Evolutionary conservation across 768 basidiomycete species (phyloP).

Genomic region (Rickenella mellea): DNA sequence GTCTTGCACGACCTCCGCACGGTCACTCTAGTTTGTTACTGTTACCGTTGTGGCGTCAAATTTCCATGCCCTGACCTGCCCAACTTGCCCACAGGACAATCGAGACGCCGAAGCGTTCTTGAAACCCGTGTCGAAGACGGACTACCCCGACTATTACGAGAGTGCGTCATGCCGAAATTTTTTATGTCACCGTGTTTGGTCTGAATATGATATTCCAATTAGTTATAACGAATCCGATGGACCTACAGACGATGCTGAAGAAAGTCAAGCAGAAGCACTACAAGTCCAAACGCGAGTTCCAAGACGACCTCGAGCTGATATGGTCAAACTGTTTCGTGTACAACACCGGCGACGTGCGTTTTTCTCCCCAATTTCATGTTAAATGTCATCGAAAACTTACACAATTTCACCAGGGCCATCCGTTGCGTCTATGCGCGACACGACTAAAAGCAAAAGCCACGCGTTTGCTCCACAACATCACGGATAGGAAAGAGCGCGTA

Average conservation of each 20-base stretch:
- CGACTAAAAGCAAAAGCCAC: conserved; percentile 81
- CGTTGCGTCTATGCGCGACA: conserved; percentile 71
- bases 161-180: conserved; percentile 35
- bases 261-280: conserved; percentile 89
- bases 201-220: conserved; percentile 8
- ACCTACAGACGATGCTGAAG: conserved; percentile 84
- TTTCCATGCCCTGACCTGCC: conserved; percentile 9
- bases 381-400: background rate
- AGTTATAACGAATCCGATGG: conserved; percentile 97
- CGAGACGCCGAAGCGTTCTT: conserved; percentile 90
- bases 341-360: conserved; percentile 79
- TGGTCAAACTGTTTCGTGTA: conserved; percentile 95
- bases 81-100: conserved; percentile 45
- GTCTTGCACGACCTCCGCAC: conserved; percentile 78
- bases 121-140: conserved; percentile 82
- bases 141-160: conserved; percentile 91
- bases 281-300: conserved; percentile 91
- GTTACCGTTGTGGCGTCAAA: no score
- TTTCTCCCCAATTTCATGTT: background rate
- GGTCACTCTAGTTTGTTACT: conserved; percentile 50
- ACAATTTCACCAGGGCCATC: conserved; percentile 57
- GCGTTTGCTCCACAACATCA: conserved; percentile 77
- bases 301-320: conserved; percentile 89
- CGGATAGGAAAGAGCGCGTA: conserved; percentile 75
- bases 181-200: conserved; percentile 1